Evolutionary conservation across 768 basidiomycete genomes (phyloP), one percentile per base, ranked within the genome.

Genomic region (Serendipita vermifera): DNA sequence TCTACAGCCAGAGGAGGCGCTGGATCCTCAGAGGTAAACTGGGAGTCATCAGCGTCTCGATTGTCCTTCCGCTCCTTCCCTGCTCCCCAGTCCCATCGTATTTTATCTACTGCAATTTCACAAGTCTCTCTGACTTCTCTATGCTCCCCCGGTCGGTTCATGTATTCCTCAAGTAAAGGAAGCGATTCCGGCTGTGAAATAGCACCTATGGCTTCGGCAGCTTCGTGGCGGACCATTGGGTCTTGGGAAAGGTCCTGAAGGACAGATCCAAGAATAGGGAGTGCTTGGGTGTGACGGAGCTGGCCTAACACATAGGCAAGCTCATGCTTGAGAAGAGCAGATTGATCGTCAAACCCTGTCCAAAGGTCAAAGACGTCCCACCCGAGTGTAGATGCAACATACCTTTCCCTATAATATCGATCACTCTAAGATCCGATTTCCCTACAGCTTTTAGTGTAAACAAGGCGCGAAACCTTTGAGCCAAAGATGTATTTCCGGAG

Each of bases 201-300:
- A 1, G 96, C 96, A 36, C 93, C 96, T 75, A 99, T 85, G 6
- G 96, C 96, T 71, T 99, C 96, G n/a, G 96, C 96, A 51, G 94
- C 92, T 87, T 99, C 96, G 71, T 99, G 96, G 55, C 96, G 76
- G 59, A 98, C 96, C 96, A 99, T 99, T 0, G 90, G 83, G 67
- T 94, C 86, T 66, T 93, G 84, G 15, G 73, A 64, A 36, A 67
- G 65, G 64, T 91, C 74, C 59, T 77, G 73, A 33, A 99, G 75
- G 3, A 93, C 87, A 2, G 72, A 68, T 65, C 88, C 85, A 3
- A 99, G 79, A 15, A 77, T 76, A 4, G 90, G 83, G 9, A 98
- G 72, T 0, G 94, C 96, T 2, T 75, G 72, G 0, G 72, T 63
- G 31, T 76, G 76, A 62, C 83, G 83, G 70, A 93, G 85, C 70